Evolutionary conservation across 306 rosid species (phyloP).

Genomic region (Vicia faba): DNA sequence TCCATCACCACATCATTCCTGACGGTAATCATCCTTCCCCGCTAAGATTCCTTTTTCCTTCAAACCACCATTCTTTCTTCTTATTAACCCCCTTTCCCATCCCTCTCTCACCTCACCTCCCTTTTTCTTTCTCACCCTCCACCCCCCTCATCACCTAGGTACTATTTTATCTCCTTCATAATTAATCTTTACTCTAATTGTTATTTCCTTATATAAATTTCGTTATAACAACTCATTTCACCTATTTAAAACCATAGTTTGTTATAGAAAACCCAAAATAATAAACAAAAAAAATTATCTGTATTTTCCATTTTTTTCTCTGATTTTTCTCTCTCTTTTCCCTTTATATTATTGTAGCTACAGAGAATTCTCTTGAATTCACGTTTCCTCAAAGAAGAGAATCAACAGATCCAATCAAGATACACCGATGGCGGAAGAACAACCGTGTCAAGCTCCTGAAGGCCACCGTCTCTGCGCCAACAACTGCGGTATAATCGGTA

Average conservation of each 20-base stretch:
- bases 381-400: neutral
- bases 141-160: constrained; percentile 35
- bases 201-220: neutral
- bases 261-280: constrained; percentile 17
- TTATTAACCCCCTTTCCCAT: constrained; percentile 4
- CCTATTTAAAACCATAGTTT: constrained; percentile 31
- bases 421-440: constrained; percentile 83
- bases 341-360: neutral
- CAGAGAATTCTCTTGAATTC: constrained; percentile 5
- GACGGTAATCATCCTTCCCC: constrained; percentile 39
- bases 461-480: constrained; percentile 83
- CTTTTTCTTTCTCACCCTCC: neutral
- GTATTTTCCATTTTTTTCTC: constrained; percentile 10
- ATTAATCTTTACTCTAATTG: neutral
- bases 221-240: neutral
- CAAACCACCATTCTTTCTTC: neutral
- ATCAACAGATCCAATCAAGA: constrained; percentile 12
- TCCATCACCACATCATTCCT: constrained; percentile 19
- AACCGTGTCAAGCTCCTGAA: constrained; percentile 82
- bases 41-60: constrained; percentile 47
- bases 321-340: neutral
- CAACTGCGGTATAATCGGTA: constrained; percentile 94
- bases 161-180: neutral
- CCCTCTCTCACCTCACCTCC: constrained; percentile 3
- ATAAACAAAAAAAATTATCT: constrained; percentile 20